Conservation (phyloP, 352 stramenopile species). For the Phytophthora tentaculata region DNA sequence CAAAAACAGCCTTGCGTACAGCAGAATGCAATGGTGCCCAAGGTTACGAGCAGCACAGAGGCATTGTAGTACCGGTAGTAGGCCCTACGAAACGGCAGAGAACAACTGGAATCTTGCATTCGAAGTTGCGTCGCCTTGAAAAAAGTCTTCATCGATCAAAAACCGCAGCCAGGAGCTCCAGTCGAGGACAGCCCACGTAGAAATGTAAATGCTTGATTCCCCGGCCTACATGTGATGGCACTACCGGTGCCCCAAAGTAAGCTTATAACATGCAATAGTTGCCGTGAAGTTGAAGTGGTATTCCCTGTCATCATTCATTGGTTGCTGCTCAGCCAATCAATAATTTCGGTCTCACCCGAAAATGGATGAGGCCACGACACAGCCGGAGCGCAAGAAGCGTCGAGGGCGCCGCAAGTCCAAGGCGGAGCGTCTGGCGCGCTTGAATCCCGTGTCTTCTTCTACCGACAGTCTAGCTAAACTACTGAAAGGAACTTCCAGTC, state of each 20-base stretch:
- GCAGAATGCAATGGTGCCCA: background rate
- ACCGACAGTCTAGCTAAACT: conserved; percentile 30
- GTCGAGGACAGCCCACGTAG: too few relatives aligned
- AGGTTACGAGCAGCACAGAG: too few relatives aligned
- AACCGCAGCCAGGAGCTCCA: background rate
- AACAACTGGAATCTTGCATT: background rate
- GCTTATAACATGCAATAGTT: too few relatives aligned
- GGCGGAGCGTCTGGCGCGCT: conserved; percentile 52
- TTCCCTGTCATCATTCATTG: conserved; percentile 1
- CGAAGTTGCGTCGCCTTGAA: background rate
- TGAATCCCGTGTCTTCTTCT: background rate
- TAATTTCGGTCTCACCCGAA: conserved; percentile 6
- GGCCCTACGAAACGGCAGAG: background rate
- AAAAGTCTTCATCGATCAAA: background rate
- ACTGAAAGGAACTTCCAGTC: conserved; percentile 42
- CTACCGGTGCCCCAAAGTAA: too few relatives aligned
- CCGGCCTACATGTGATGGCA: too few relatives aligned
- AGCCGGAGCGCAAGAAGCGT: conserved; percentile 36
- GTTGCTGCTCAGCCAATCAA: conserved; percentile 14
- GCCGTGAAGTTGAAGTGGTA: conserved; percentile 20
- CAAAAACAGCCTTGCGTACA: background rate
- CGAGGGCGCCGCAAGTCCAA: conserved; percentile 56
- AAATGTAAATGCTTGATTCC: too few relatives aligned
- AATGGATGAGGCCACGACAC: conserved; percentile 22
- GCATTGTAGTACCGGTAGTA: too few relatives aligned